Base-by-base conservation (phyloP, 75 land plant species). In the Pinus albicaulis region DNA sequence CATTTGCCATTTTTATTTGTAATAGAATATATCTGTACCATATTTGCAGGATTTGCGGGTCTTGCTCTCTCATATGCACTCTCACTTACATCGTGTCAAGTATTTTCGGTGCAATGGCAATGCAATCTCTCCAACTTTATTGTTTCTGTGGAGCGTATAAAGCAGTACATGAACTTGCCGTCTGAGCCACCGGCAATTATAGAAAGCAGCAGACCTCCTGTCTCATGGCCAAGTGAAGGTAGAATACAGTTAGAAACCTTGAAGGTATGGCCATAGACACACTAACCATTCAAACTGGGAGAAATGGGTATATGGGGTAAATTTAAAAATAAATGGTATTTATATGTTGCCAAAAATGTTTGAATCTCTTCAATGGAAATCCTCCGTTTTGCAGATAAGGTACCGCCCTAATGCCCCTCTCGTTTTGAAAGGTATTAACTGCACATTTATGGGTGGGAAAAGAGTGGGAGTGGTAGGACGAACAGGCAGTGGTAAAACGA, bases 401-500 rank as follows among this genome's bases (percentile, higher is more conserved):
- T 96, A 93, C 73, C 90, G 87, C 56, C 81, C 79, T 16, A 90
- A 89, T 61, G 75, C 90, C 0, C 99, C 99, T 73, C 76, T 86
- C 19, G 94, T 96, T 11, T 77, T 96, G 48, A 91, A 82, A 74
- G 80, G 84, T 59, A 86, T 96, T 19, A 92, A 84, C 16, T 94
- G 99, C 85, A 92, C 90, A 56, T 85, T 96, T 38, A 88, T 86
- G 3, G 99, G 99, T 78, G 84, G 87, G 76, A 92, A 82, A 76
- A 96, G 92, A 74, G 70, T 93, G 12, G 99, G 99, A 4, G 87
- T 96, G 15, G 97, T 94, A 17, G 99, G 99, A 58, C 83, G 99
- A 64, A 96, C 99, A 36, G 99, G 99, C 3, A 94, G 98, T 74
- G 97, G 99, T 14, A 96, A 96, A 81, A 88, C 98, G 48, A 96